phyloP scores from a whole-genome alignment of 106 monocot genomes.

The Allium cepa region DNA sequence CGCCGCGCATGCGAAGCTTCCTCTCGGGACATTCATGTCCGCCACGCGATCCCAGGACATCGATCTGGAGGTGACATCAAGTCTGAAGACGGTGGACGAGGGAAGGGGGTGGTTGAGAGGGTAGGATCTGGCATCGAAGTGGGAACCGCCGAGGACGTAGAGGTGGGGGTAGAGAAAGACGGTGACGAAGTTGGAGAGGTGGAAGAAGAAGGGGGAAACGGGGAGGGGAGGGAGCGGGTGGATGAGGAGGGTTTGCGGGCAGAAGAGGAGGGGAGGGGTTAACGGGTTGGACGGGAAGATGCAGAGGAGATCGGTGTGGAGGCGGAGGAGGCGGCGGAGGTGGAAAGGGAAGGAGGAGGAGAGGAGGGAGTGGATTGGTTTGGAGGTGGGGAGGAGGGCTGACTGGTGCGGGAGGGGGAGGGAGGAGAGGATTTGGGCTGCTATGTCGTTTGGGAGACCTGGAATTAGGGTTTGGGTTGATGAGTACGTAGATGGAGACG shows the following conservation, averaged over 20 bases:
- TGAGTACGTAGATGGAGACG: background rate
- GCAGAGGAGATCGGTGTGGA: conserved; percentile 42
- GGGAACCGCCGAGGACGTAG: conserved; percentile 67
- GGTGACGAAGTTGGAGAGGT: conserved; percentile 53
- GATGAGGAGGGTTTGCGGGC: conserved; percentile 41
- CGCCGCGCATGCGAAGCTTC: conserved; percentile 65
- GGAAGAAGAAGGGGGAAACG: conserved; percentile 29
- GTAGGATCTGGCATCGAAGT: conserved; percentile 61
- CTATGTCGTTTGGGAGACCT: conserved; percentile 66
- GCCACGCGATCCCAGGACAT: conserved; percentile 36
- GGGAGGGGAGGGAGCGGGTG: conserved; percentile 50
- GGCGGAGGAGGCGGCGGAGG: conserved; percentile 21
- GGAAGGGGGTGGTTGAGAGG: conserved; percentile 55
- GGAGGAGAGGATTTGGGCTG: conserved; percentile 52
- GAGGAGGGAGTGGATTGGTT: conserved; percentile 27
- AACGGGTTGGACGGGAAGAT: conserved; percentile 65
- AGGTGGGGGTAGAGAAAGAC: conserved; percentile 28
- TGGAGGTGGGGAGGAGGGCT: conserved; percentile 45
- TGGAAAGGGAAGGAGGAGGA: conserved; percentile 11
- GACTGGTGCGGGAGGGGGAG: conserved; percentile 52
- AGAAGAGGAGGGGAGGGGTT: conserved; percentile 53
- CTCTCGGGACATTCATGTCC: conserved; percentile 56
- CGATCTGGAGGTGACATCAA: conserved; percentile 15
- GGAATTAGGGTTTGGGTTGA: conserved; percentile 46
- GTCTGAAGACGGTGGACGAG: conserved; percentile 18